These are phyloP conservation scores for Phytophthora pluvialis DNA, from an alignment of 352 stramenopile genomes.

Conservation along the genomic window DNA sequence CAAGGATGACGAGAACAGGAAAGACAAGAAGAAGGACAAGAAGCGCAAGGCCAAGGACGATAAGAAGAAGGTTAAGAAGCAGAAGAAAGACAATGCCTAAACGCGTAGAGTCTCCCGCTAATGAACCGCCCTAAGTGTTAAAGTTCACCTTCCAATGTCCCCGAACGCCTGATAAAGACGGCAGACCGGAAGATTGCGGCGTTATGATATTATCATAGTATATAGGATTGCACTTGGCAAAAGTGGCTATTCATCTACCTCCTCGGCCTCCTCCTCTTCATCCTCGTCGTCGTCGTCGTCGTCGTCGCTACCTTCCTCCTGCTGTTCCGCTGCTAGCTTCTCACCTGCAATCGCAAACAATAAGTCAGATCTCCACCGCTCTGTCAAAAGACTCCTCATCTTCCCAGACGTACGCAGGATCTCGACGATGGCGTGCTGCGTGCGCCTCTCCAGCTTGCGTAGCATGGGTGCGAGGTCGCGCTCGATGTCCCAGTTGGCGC, in stretches of 20 bases:
- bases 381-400: background rate
- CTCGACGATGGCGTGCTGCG: constrained; percentile 87
- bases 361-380: background rate
- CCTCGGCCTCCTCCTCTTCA: constrained; percentile 32
- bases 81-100: constrained; percentile 55
- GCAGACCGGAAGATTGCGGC: constrained; percentile 4
- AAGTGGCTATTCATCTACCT: constrained; percentile 31
- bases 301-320: constrained; percentile 62
- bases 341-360: constrained; percentile 53
- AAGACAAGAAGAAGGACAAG: constrained; percentile 73
- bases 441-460: constrained; percentile 87
- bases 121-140: constrained; percentile 5
- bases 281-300: constrained; percentile 64
- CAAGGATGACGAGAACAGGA: constrained; percentile 56
- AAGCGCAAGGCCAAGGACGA: constrained; percentile 39
- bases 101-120: constrained; percentile 4
- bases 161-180: background rate
- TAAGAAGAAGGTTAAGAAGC: constrained; percentile 60
- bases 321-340: constrained; percentile 79
- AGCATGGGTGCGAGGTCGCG: constrained; percentile 87
- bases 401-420: constrained; percentile 70
- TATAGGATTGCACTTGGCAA: constrained; percentile 28
- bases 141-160: background rate
- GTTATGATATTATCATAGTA: constrained; percentile 29
- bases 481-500: constrained; percentile 89